Conservation (phyloP, 2,329 filamentous ascomycete species). For the Zalaria obscura region DNA sequence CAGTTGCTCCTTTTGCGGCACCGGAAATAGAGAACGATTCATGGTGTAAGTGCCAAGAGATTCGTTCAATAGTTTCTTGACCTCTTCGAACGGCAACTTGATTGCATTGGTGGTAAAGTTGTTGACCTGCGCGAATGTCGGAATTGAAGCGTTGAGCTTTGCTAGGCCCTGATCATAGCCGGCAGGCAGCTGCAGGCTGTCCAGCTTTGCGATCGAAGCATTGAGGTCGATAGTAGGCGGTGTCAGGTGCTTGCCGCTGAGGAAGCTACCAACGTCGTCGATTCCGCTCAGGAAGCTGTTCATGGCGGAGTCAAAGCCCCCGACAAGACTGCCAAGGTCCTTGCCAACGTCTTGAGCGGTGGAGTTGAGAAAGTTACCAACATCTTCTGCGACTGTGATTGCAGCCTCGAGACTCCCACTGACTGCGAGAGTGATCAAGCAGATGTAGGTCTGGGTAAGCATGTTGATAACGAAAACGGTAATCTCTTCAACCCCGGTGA, state of each 20-base stretch:
- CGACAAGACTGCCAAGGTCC: conserved; percentile 31
- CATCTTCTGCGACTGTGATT: conserved; percentile 45
- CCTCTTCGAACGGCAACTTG: conserved; percentile 63
- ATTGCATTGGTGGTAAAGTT: conserved; percentile 68
- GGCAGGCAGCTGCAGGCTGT: conserved; percentile 53
- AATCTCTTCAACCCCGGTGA: conserved; percentile 75
- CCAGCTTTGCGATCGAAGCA: conserved; percentile 48
- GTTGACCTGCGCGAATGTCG: conserved; percentile 69
- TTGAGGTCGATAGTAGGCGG: conserved; percentile 51
- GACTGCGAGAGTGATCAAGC: conserved; percentile 72
- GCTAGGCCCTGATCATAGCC: conserved; percentile 55
- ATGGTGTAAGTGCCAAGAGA: conserved; percentile 63
- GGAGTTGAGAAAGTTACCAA: conserved; percentile 46
- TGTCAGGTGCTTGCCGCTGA: conserved; percentile 23
- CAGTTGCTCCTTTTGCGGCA: conserved; percentile 69
- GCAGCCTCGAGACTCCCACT: conserved; percentile 64
- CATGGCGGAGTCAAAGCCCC: conserved; percentile 35
- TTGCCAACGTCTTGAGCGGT: conserved; percentile 43
- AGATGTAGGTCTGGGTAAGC: conserved; percentile 79
- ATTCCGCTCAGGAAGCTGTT: conserved; percentile 41
- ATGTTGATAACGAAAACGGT: conserved; percentile 88
- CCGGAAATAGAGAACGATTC: conserved; percentile 62
- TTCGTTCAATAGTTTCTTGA: conserved; percentile 59
- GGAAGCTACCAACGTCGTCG: conserved; percentile 24
- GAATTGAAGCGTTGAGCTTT: conserved; percentile 64